phyloP scores from a whole-genome alignment of 495 filamentous ascomycete genomes.

The Trichoderma asperelloides region DNA sequence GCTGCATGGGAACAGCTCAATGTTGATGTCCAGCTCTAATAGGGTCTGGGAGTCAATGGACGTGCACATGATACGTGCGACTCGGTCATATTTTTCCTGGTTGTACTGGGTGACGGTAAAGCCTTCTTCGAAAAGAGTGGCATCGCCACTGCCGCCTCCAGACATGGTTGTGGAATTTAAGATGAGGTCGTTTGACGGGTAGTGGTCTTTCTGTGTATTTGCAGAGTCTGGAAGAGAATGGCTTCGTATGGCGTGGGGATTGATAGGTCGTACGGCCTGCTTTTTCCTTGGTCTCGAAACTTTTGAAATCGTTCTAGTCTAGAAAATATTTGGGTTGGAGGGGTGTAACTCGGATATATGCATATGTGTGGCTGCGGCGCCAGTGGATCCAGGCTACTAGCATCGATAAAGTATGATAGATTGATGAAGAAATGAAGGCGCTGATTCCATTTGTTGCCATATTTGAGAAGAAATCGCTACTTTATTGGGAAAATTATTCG shows the following conservation, averaged over 20 bases:
- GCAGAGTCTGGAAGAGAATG: neutral
- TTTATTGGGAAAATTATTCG: too few relatives aligned
- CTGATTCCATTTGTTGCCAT: too few relatives aligned
- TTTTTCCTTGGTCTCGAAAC: too few relatives aligned
- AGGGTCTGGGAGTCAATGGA: constrained; percentile 60
- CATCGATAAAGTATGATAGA: neutral
- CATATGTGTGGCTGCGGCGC: neutral
- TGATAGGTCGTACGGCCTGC: neutral
- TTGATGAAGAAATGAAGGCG: neutral
- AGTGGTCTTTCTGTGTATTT: neutral
- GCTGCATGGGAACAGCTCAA: constrained; percentile 72
- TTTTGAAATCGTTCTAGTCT: constrained; percentile 37
- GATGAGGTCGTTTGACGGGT: neutral
- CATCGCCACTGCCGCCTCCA: constrained; percentile 52
- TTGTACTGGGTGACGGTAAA: constrained; percentile 75
- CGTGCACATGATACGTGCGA: constrained; percentile 66
- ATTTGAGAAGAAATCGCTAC: too few relatives aligned
- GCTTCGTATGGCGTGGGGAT: neutral
- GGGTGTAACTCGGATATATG: neutral
- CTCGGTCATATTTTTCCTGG: constrained; percentile 87
- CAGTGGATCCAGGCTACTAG: neutral
- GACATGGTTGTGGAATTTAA: constrained; percentile 22
- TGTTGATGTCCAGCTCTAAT: constrained; percentile 89
- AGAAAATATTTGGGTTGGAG: constrained; percentile 32
- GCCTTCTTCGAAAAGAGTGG: constrained; percentile 84